Base-by-base conservation (phyloP, 352 stramenopile genomes). In the Paralagenidium karlingii region DNA sequence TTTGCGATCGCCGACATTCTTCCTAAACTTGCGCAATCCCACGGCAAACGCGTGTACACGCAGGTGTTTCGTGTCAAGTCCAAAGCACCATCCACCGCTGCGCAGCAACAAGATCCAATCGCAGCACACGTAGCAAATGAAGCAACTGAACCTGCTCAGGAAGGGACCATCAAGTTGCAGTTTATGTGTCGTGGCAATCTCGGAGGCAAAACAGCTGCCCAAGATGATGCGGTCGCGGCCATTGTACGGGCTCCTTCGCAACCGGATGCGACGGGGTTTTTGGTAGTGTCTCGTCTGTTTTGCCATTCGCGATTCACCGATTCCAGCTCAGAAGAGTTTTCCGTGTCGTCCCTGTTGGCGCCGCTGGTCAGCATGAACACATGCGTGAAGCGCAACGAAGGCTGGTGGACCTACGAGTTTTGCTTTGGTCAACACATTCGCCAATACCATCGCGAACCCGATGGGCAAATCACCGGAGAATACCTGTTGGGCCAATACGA, bases 351-450 rank as follows among this genome's bases (percentile, higher is more conserved):
- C 32, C 45, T 87, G 37, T 43, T 86, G 33, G 53, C 60, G 32
- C 74, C 77, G 1, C 37, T 85, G 20, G 47, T 50, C 7, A 58
- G 68, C 22, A 34, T 53, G 2, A 54, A 58, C 16, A 79, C 67
- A 30, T 90, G 77, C 45, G 51, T 87, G 18, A 87, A 80, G 40
- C 58, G 73, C 15, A 87, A 76, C 26, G 77, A 90, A 58, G 73
- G 76, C 13, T 85, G 71, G 71, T 84, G 71, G 77, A 84, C 77
- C 8, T 87, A 87, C 47, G 73, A 90, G 49, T 77, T 86, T 38
- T 90, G 77, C 45, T 79, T 90, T 38, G 74, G 71, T 22, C 51
- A 62, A 5, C 60, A 60, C 22, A 53, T 86, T 19, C 66, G 73
- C 22, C 77, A 90, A 49, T 90, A 83, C 41, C 77, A 87, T 24